Percentiles rank a stretch among this genome's conserved stretches.
phyloP scores from a whole-genome alignment of 306 rosid species.

The Dalbergia cultrata region DNA sequence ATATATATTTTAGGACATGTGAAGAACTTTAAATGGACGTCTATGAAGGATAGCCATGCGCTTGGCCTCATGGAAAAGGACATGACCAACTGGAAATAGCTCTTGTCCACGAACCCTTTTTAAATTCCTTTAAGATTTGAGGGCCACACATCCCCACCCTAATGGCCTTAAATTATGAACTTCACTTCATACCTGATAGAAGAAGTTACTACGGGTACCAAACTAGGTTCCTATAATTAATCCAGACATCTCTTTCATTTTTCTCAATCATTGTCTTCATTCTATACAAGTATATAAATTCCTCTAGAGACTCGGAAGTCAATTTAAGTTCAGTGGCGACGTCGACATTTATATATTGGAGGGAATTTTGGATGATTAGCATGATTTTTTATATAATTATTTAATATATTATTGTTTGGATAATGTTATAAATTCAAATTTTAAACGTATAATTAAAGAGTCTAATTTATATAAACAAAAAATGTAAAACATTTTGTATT shows the following conservation, averaged over 20 bases:
- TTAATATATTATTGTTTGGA: not conserved
- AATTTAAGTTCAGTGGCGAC: not conserved
- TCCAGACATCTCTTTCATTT: not conserved
- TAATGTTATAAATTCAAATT: not conserved
- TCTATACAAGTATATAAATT: not conserved
- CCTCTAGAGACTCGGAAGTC: not conserved
- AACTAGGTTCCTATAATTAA: not conserved
- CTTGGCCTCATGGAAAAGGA: slow-evolving; percentile 48
- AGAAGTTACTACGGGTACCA: not conserved
- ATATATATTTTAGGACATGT: not conserved
- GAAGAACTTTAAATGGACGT: slow-evolving; percentile 16
- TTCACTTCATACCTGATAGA: not conserved
- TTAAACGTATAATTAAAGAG: not conserved
- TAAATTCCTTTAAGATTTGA: not conserved
- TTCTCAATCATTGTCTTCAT: not conserved
- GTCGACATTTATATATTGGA: not conserved
- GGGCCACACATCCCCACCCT: slow-evolving; percentile 15
- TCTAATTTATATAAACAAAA: not conserved
- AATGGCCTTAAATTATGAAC: not conserved
- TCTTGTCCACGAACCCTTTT: slow-evolving; percentile 30
- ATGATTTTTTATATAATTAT: not conserved
- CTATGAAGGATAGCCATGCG: slow-evolving; percentile 16
- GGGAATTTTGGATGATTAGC: slow-evolving; percentile 2
- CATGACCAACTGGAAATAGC: slow-evolving; percentile 34
- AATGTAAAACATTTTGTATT: too few relatives aligned